phyloP scores from a whole-genome alignment of 1,284 basidiomycete genomes.

The Uromyces viciae-fabae region DNA sequence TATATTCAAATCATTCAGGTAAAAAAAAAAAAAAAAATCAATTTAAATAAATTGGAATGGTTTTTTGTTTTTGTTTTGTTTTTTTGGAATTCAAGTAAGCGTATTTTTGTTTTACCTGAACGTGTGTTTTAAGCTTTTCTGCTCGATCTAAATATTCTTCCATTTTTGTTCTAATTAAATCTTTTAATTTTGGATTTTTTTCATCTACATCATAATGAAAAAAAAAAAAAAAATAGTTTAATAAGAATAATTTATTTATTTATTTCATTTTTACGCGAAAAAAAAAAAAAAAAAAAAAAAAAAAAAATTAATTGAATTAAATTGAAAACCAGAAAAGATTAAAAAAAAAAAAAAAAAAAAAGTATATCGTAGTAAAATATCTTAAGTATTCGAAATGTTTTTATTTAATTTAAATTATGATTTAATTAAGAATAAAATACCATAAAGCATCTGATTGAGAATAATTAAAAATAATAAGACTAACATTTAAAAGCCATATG shows the following conservation, averaged over 20 bases:
- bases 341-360: too few species aligned
- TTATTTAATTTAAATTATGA: too few species aligned
- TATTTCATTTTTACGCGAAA: conserved; percentile 38
- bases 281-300: not conserved
- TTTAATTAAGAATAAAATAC: not conserved
- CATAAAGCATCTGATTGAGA: conserved; percentile 50
- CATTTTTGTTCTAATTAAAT: conserved; percentile 82
- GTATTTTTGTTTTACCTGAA: conserved; percentile 40
- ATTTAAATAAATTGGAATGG: not conserved
- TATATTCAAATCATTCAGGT: not conserved
- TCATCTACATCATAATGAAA: conserved; percentile 64
- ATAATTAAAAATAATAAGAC: not conserved
- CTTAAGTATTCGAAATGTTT: too few species aligned
- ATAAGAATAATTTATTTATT: conserved; percentile 7
- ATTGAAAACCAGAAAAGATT: not conserved
- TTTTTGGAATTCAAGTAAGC: not conserved
- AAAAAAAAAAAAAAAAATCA: not conserved
- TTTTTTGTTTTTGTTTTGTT: not conserved
- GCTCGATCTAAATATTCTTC: conserved; percentile 88
- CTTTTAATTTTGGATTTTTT: conserved; percentile 90
- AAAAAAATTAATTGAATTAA: not conserved
- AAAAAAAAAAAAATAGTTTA: not conserved
- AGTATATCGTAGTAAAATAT: too few species aligned
- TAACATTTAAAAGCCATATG: conserved; percentile 81
- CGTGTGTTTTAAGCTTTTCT: conserved; percentile 76